phyloP scores from a whole-genome alignment of 31 red algal species.

The Porphyra umbilicalis region DNA sequence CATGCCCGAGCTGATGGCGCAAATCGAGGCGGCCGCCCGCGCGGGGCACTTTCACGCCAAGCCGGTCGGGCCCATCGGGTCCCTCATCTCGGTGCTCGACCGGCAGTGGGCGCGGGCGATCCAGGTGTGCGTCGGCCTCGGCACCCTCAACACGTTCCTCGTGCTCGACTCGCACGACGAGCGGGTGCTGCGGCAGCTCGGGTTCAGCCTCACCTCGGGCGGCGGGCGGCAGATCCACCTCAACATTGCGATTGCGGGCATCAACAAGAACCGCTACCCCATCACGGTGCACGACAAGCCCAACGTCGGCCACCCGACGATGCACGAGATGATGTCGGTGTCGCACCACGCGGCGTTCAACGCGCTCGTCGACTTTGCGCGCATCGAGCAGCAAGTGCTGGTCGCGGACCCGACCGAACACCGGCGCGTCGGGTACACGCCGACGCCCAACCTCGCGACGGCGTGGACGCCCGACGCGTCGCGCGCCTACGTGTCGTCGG shows the following conservation, averaged over 20 bases:
- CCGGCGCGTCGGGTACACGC: conserved; percentile 34
- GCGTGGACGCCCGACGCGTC: neutral
- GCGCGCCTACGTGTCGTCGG: neutral
- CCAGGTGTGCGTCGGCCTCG: conserved; percentile 41
- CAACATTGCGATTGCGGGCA: conserved; percentile 1
- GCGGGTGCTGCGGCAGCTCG: conserved; percentile 18
- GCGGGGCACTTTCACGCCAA: conserved; percentile 20
- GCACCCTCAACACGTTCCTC: conserved; percentile 54
- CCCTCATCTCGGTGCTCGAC: conserved; percentile 48
- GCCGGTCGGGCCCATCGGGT: conserved; percentile 86
- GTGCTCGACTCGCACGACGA: conserved; percentile 56
- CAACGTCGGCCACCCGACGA: conserved; percentile 18
- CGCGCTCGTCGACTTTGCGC: conserved; percentile 57
- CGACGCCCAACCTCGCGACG: conserved; percentile 19
- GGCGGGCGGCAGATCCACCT: neutral
- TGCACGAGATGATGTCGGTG: conserved; percentile 36
- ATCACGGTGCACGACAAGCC: neutral
- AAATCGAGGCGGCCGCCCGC: conserved; percentile 6
- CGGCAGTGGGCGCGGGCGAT: conserved; percentile 77
- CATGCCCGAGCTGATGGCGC: neutral
- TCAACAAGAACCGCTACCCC: conserved; percentile 25
- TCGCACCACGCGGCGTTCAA: conserved; percentile 61
- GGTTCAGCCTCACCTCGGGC: neutral
- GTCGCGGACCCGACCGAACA: conserved; percentile 39
- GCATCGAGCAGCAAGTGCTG: conserved; percentile 73